Percentiles rank a stretch among this genome's conserved stretches.
Conservation (phyloP, 805 yeast genomes). For the Sporopachydermia lactativora region DNA sequence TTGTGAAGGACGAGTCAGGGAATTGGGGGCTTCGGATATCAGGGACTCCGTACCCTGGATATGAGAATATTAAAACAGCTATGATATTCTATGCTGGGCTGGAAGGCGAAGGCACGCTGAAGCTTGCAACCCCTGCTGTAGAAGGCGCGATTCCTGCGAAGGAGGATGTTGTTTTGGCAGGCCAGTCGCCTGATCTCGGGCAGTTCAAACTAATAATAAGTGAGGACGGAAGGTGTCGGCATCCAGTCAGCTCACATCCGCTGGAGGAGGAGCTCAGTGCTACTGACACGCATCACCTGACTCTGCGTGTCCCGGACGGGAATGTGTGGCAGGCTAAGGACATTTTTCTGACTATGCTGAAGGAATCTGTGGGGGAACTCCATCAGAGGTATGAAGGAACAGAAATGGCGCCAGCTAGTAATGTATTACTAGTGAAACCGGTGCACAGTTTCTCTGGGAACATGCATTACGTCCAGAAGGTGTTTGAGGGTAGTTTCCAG, state of each 20-base stretch:
- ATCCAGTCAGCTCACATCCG: constrained; percentile 37
- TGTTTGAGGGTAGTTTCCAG: constrained; percentile 60
- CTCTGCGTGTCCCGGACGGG: constrained; percentile 57
- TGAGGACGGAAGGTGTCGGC: constrained; percentile 33
- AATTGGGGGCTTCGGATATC: constrained; percentile 72
- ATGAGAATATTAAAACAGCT: constrained; percentile 38
- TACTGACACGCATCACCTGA: constrained; percentile 44
- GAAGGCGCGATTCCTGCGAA: constrained; percentile 17
- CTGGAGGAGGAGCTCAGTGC: constrained; percentile 13
- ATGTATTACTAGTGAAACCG: constrained; percentile 40
- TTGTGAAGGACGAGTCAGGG: constrained; percentile 58
- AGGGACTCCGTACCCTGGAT: constrained; percentile 45
- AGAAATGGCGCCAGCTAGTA: constrained; percentile 26
- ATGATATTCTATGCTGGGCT: constrained; percentile 69
- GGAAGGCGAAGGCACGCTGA: constrained; percentile 38
- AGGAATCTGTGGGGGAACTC: constrained; percentile 48
- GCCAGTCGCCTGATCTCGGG: constrained; percentile 52
- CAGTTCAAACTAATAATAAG: constrained; percentile 45
- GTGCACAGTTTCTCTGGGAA: constrained; percentile 53
- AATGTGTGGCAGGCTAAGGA: constrained; percentile 71
- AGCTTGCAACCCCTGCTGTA: constrained; percentile 14
- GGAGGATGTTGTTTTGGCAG: constrained; percentile 27
- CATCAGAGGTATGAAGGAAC: constrained; percentile 18
- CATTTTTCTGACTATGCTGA: constrained; percentile 51
- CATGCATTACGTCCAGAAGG: constrained; percentile 64